Base-by-base conservation (phyloP, 1,284 basidiomycete species). In the Tilletiopsis washingtonensis region DNA sequence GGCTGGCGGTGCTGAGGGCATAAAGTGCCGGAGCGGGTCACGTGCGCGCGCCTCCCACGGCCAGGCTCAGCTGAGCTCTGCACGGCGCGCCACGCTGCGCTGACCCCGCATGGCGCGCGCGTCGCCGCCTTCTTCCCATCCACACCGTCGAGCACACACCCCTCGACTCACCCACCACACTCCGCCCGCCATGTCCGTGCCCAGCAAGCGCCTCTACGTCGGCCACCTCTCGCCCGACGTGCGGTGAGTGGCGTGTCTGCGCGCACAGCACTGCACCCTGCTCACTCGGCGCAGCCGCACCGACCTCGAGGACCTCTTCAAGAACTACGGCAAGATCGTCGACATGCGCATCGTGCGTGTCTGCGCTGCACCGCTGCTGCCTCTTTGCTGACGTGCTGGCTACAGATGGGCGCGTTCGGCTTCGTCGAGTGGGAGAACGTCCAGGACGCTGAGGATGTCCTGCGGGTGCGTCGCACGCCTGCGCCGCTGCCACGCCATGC, bases 261-360 rank as follows among this genome's bases (percentile, higher is more conserved):
- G 44, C 19, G 29, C n/a, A 7, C 4, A 24, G 9, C 21, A 14
- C 17, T 41, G 3, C 26, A 14, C 14, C 15, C 32, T n/a, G 5
- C 11, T 41, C n/a, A 38, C 29, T 32, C 14, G 27, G 3, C 27
- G 27, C 43, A 46, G 45, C 20, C 36, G 39, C 23, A 29, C 52
- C 17, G 70, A 72, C 53, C 50, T 72, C 41, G 60, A 68, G 36
- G 69, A 71, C 39, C 63, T 72, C 45, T 72, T 72, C 53, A 63
- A 63, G 39, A 59, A 59, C 49, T 64, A 68, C 19, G 69, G 68
- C 32, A 64, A 68, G 57, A 59, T 66, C 61, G 38, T 26, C 21
- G 29, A 47, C 29, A 24, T 37, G n/a, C 45, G 29, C 23, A 26
- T 48, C 47, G 42, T 41, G 37, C 20, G 23, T 24, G 25, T 20